Evolutionary conservation across 176 grass and related monocot genomes (phyloP).

Genomic region (Musa itinerans): DNA sequence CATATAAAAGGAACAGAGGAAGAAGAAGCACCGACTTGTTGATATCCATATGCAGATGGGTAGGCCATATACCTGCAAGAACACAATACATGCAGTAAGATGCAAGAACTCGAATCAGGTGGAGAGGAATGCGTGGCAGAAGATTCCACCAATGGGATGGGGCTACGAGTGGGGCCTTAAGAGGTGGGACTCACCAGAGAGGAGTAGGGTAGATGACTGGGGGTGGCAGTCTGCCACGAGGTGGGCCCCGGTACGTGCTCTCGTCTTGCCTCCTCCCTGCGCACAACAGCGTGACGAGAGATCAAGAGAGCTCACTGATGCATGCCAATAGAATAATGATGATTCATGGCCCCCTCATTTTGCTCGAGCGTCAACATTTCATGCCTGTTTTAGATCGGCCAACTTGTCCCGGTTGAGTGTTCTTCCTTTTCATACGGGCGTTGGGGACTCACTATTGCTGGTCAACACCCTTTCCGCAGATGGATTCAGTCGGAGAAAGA

Average conservation of each 20-base stretch:
- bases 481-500: no score
- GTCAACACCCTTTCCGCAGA: no score
- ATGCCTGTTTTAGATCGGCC: background rate
- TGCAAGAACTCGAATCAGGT: background rate
- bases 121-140: background rate
- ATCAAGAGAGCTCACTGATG: no score
- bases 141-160: no score
- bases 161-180: background rate
- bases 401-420: background rate
- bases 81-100: background rate
- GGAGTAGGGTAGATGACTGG: slow-evolving; percentile 21
- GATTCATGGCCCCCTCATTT: background rate
- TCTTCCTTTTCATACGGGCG: background rate
- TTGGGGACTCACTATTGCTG: no score
- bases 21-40: slow-evolving; percentile 45
- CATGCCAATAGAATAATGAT: background rate
- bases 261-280: slow-evolving; percentile 30
- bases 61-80: slow-evolving; percentile 63
- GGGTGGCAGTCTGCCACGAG: slow-evolving; percentile 37
- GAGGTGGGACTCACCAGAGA: slow-evolving; percentile 20
- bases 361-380: background rate
- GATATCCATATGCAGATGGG: slow-evolving; percentile 62
- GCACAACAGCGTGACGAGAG: background rate
- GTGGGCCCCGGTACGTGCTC: slow-evolving; percentile 30
- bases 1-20: background rate